These are phyloP conservation scores for Eucalyptus erythrocorys DNA, from an alignment of 345 rosid genomes.

Conservation along the genomic window DNA sequence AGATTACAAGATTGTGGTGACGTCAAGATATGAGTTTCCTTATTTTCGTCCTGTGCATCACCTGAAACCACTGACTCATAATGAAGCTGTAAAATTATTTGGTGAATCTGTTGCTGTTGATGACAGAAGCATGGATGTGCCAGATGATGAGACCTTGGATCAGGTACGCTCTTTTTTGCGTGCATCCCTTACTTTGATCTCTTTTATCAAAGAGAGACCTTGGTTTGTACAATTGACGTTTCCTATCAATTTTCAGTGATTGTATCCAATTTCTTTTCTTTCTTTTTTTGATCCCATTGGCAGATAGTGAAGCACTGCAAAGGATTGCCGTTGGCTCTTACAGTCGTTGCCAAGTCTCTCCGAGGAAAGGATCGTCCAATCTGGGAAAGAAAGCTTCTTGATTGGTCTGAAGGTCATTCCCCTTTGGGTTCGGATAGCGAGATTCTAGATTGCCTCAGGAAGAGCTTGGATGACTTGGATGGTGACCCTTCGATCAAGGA, in stretches of 20 bases:
- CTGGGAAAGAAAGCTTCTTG: neutral
- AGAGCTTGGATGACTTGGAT: constrained; percentile 28
- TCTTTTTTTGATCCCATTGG: no score
- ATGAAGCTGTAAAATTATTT: constrained; percentile 30
- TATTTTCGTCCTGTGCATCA: constrained; percentile 3
- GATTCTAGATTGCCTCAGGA: constrained; percentile 26
- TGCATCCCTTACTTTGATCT: no score
- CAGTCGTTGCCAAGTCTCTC: neutral
- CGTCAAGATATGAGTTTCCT: constrained; percentile 37
- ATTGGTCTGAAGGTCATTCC: constrained; percentile 9
- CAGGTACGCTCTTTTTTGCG: no score
- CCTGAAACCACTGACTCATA: constrained; percentile 18
- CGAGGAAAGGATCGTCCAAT: neutral
- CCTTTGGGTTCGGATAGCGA: constrained; percentile 5
- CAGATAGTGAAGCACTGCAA: neutral
- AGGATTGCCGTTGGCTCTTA: neutral
- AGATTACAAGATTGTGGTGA: constrained; percentile 43
- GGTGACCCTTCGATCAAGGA: constrained; percentile 3
- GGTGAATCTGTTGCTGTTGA: neutral
- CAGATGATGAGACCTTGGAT: neutral
- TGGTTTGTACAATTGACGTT: no score
- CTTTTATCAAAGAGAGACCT: no score
- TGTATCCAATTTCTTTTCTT: no score
- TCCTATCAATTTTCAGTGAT: no score
- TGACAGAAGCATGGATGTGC: neutral